A percentile compares a stretch with the other conserved stretches of the same genome.
Evolutionary conservation across 805 yeast species (phyloP).

Genomic region (Torulaspora microellipsoides): DNA sequence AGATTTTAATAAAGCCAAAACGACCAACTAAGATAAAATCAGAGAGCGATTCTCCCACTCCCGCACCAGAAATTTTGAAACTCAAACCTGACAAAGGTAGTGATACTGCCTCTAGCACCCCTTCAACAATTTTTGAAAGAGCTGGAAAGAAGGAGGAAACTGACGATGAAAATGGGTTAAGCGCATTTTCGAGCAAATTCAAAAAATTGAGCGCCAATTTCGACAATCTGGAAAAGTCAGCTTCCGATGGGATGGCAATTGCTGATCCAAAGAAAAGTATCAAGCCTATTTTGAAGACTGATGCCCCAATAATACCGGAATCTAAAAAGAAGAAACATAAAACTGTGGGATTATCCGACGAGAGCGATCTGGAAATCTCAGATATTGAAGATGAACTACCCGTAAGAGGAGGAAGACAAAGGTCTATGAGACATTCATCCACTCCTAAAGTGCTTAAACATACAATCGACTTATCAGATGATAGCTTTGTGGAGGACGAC

Average conservation of each 20-base stretch:
- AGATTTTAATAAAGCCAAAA: constrained; percentile 22
- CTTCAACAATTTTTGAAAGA: constrained; percentile 22
- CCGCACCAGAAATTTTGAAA: constrained; percentile 2
- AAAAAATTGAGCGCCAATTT: constrained; percentile 31
- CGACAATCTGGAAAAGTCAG: constrained; percentile 14
- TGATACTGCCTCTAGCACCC: background rate
- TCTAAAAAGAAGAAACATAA: constrained; percentile 5
- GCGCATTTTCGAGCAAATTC: constrained; percentile 32
- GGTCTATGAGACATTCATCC: constrained; percentile 20
- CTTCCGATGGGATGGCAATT: too few relatives aligned
- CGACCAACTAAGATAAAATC: constrained; percentile 24
- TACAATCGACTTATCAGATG: constrained; percentile 26
- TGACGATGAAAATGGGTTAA: constrained; percentile 15
- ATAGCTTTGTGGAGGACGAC: constrained; percentile 26
- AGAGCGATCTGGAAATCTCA: constrained; percentile 18
- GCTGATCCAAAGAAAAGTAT: too few relatives aligned
- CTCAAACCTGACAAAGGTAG: constrained; percentile 6
- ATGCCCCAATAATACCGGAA: too few relatives aligned
- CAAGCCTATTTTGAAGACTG: too few relatives aligned
- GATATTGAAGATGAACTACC: constrained; percentile 19
- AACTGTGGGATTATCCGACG: constrained; percentile 20
- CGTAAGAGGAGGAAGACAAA: constrained; percentile 16
- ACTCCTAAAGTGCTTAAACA: constrained; percentile 15
- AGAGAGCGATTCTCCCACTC: constrained; percentile 15
- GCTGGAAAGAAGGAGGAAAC: constrained; percentile 13